Evolutionary conservation across 1,284 basidiomycete genomes (phyloP).

Genomic region (Erythrobasidium hasegawianum): DNA sequence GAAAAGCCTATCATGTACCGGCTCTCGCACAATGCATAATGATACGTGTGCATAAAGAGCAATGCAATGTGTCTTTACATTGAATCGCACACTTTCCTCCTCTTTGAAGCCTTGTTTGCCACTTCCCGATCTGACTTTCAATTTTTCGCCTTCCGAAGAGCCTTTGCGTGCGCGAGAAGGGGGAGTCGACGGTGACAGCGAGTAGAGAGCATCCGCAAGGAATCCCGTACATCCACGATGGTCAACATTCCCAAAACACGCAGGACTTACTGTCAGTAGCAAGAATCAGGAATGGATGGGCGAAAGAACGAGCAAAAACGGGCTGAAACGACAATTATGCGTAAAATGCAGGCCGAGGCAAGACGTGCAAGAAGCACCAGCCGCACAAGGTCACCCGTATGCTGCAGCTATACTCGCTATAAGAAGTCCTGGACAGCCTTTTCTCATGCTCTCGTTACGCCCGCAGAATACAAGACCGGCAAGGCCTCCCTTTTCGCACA

Average conservation of each 20-base stretch:
- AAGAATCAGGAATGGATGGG: not conserved
- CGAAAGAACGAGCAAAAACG: not conserved
- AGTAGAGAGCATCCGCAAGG: no score
- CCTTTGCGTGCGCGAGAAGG: no score
- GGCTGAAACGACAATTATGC: no score
- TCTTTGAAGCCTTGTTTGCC: no score
- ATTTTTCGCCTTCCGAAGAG: no score
- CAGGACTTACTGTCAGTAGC: constrained; percentile 25
- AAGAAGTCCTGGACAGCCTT: not conserved
- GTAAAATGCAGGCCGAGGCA: constrained; percentile 97
- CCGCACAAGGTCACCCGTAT: constrained; percentile 80
- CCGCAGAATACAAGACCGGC: constrained; percentile 89
- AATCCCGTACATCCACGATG: constrained; percentile 56
- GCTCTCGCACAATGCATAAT: no score
- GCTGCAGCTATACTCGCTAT: not conserved
- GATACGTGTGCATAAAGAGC: no score
- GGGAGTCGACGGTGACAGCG: no score
- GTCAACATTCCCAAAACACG: constrained; percentile 79
- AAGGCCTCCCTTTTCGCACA: constrained; percentile 94
- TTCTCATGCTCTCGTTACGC: not conserved
- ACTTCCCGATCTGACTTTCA: no score
- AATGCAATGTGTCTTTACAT: no score
- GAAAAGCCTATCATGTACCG: no score
- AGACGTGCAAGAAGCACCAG: constrained; percentile 72
- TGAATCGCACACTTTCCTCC: no score